Conservation (phyloP, 192 early-diverging fungal genomes). For the Gorgonomyces haynaldii region DNA sequence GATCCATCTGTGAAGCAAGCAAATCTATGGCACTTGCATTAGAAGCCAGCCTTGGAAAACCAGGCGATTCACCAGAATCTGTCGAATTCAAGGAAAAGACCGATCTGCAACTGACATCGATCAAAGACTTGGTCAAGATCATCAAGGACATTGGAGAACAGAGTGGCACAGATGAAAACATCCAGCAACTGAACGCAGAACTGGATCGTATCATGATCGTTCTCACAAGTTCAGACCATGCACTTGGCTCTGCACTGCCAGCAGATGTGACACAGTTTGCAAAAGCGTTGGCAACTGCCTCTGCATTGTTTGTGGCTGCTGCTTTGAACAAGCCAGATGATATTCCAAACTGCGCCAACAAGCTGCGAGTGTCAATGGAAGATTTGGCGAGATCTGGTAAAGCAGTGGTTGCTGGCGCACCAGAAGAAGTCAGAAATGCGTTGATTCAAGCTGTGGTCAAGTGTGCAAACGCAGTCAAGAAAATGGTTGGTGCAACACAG, state of each 20-base stretch:
- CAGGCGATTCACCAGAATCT: conserved; percentile 18
- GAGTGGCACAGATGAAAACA: neutral
- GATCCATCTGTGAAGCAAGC: conserved; percentile 27
- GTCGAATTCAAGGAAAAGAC: conserved; percentile 24
- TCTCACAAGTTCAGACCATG: conserved; percentile 10
- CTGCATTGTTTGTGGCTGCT: conserved; percentile 21
- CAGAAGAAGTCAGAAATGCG: conserved; percentile 18
- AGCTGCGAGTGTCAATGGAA: conserved; percentile 27
- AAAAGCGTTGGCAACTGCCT: conserved; percentile 34
- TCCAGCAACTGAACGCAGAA: neutral
- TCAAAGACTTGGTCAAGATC: conserved; percentile 17
- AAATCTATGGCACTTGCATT: conserved; percentile 24
- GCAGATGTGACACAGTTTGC: conserved; percentile 42
- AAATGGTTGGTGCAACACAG: conserved; percentile 21
- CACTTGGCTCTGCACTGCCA: conserved; percentile 41
- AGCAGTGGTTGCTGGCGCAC: conserved; percentile 39
- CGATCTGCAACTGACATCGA: conserved; percentile 29
- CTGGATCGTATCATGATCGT: conserved; percentile 7
- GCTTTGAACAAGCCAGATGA: conserved; percentile 32
- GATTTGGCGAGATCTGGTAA: conserved; percentile 39
- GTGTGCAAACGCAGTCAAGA: conserved; percentile 14
- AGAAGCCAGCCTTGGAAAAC: conserved; percentile 19
- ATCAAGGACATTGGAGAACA: neutral
- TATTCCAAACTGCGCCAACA: conserved; percentile 22
- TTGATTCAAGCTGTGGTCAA: conserved; percentile 27